Evolutionary conservation across 208 protist genomes (phyloP).

Genomic region (Acanthamoeba sp.): DNA sequence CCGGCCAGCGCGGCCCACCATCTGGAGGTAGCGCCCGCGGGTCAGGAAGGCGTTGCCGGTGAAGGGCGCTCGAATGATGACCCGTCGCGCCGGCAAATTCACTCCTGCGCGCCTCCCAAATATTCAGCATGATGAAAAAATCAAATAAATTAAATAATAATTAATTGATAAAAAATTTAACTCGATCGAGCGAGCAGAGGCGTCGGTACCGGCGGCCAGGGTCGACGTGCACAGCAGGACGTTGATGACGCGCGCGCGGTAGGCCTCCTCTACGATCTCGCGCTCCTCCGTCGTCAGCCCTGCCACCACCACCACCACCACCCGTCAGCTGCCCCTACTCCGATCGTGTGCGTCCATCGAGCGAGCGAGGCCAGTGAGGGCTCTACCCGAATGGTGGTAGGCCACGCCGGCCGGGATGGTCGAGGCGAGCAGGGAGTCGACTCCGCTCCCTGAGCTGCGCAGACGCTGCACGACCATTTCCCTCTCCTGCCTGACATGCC

Average conservation of each 20-base stretch:
- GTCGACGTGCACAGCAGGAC: slow-evolving; percentile 86
- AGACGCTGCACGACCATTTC: not conserved
- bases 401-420: slow-evolving; percentile 85
- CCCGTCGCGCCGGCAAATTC: slow-evolving; percentile 69
- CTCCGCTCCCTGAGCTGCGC: not conserved
- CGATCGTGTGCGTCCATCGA: no score
- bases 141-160: no score
- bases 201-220: slow-evolving; percentile 84
- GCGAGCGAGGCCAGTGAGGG: no score
- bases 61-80: slow-evolving; percentile 77
- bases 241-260: slow-evolving; percentile 47
- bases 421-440: slow-evolving; percentile 60
- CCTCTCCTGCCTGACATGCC: not conserved
- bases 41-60: slow-evolving; percentile 63
- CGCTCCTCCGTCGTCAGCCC: slow-evolving; percentile 46
- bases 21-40: slow-evolving; percentile 69
- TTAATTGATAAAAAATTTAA: not conserved
- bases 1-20: slow-evolving; percentile 81
- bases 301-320: not conserved
- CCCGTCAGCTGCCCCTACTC: not conserved
- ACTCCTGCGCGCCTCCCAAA: not conserved
- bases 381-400: slow-evolving; percentile 88
- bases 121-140: no score
- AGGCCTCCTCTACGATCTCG: slow-evolving; percentile 51
- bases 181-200: no score